Evolutionary conservation across 768 basidiomycete genomes (phyloP).

Genomic region (Lenzites betulinus): DNA sequence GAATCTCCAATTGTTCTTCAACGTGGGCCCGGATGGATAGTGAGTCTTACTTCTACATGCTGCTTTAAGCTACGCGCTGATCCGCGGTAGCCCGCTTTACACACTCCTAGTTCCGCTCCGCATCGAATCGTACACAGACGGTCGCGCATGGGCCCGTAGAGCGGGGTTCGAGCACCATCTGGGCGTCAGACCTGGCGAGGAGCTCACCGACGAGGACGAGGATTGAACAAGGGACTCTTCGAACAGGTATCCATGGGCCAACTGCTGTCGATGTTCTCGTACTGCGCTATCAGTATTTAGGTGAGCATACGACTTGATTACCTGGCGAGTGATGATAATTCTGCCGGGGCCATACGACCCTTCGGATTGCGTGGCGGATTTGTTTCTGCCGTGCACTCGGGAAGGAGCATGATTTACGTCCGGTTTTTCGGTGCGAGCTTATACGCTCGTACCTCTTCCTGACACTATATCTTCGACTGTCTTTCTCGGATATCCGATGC

Average conservation of each 20-base stretch:
- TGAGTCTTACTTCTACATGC: slow-evolving; percentile 44
- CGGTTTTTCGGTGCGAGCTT: slow-evolving; percentile 42
- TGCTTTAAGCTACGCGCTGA: not conserved
- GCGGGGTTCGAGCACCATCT: slow-evolving; percentile 62
- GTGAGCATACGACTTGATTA: not conserved
- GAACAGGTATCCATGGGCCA: not conserved
- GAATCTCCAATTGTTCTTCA: slow-evolving; percentile 88
- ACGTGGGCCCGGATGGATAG: slow-evolving; percentile 80
- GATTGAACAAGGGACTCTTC: slow-evolving; percentile 28
- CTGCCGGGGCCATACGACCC: slow-evolving; percentile 90
- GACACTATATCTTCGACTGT: not conserved
- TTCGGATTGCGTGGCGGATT: slow-evolving; percentile 39
- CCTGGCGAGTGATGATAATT: slow-evolving; percentile 52
- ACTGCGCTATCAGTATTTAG: not conserved
- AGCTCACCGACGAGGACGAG: slow-evolving; percentile 80
- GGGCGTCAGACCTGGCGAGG: slow-evolving; percentile 74
- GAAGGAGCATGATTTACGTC: slow-evolving; percentile 62
- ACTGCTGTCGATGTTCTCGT: not conserved
- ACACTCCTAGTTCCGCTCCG: slow-evolving; percentile 85
- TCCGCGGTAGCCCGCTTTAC: slow-evolving; percentile 56
- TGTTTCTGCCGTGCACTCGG: slow-evolving; percentile 35
- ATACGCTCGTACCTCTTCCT: slow-evolving; percentile 4
- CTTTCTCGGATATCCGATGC: not conserved
- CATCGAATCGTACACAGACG: slow-evolving; percentile 82
- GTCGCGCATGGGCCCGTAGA: slow-evolving; percentile 74